A percentile compares a stretch with the other conserved stretches of the same genome.
phyloP scores from a whole-genome alignment of 495 filamentous ascomycete genomes.

The Aspergillus cristatus region DNA sequence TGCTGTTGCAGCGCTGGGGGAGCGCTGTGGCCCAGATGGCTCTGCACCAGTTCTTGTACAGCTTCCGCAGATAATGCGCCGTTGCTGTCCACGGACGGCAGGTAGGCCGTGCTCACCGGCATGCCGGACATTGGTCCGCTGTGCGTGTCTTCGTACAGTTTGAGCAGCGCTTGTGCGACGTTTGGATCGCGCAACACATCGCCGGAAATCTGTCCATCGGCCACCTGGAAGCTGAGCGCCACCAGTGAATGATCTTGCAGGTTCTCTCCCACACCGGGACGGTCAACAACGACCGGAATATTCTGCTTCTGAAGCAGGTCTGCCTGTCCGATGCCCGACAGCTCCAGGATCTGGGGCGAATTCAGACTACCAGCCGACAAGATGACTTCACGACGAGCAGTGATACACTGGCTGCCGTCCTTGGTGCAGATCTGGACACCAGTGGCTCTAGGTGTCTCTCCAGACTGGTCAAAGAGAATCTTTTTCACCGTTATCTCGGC shows the following conservation, averaged over 20 bases:
- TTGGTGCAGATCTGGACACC: constrained; percentile 29
- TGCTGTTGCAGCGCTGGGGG: constrained; percentile 10
- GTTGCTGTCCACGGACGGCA: background rate
- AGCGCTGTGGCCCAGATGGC: constrained; percentile 9
- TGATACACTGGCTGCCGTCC: constrained; percentile 21
- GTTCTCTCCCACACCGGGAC: constrained; percentile 34
- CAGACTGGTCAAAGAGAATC: constrained; percentile 13
- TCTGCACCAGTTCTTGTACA: constrained; percentile 16
- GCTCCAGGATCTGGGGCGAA: constrained; percentile 47
- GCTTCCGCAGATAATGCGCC: constrained; percentile 8
- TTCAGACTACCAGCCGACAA: constrained; percentile 45
- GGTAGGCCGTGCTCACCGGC: background rate
- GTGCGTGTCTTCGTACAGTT: constrained; percentile 7
- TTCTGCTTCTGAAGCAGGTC: constrained; percentile 17
- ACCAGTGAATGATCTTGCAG: constrained; percentile 32
- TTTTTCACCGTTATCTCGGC: constrained; percentile 35
- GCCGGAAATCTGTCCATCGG: constrained; percentile 27
- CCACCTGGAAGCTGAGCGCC: constrained; percentile 29
- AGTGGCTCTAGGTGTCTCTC: constrained; percentile 11
- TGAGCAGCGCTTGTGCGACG: constrained; percentile 22
- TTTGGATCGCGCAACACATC: constrained; percentile 34
- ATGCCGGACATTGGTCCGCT: background rate
- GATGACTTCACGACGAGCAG: constrained; percentile 45
- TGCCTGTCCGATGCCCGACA: constrained; percentile 45
- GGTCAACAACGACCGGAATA: constrained; percentile 28